phyloP scores from a whole-genome alignment of 1,284 basidiomycete species.

The Ganoderma lingzhi region DNA sequence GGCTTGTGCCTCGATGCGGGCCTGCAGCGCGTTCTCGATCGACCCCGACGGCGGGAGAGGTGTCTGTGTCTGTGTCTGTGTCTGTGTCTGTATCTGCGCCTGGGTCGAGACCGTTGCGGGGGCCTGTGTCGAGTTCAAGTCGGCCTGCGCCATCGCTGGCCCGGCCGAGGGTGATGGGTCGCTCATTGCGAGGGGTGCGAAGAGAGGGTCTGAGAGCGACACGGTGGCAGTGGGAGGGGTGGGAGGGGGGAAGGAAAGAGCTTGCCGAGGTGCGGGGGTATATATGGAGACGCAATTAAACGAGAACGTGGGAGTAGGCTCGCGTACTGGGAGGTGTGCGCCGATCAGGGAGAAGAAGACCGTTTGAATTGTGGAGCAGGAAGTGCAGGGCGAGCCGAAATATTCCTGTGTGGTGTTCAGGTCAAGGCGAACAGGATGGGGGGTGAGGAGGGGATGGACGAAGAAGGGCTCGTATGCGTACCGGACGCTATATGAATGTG shows the following conservation, averaged over 20 bases:
- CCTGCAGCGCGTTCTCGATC: slow-evolving; percentile 29
- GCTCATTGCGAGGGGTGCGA: slow-evolving; percentile 17
- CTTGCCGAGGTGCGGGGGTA: slow-evolving; percentile 17
- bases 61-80: background rate
- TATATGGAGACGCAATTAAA: slow-evolving; percentile 30
- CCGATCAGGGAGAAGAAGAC: slow-evolving; percentile 26
- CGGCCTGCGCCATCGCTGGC: slow-evolving; percentile 12
- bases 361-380: background rate
- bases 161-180: slow-evolving; percentile 20
- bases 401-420: background rate
- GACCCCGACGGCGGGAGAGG: slow-evolving; percentile 17
- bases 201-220: background rate
- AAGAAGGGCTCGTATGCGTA: slow-evolving; percentile 8
- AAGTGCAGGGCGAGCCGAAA: background rate
- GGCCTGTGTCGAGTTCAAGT: background rate
- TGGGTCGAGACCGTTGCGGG: slow-evolving; percentile 2
- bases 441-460: slow-evolving; percentile 10
- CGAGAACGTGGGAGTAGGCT: slow-evolving; percentile 33
- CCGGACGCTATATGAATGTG: slow-evolving; percentile 19
- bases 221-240: slow-evolving; percentile 1
- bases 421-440: background rate
- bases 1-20: slow-evolving; percentile 30
- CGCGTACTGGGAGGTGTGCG: slow-evolving; percentile 25
- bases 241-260: slow-evolving; percentile 15
- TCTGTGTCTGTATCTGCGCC: slow-evolving; percentile 1